Conservation (phyloP, 2,329 filamentous ascomycete species). For the Aschersonia sp. region DNA sequence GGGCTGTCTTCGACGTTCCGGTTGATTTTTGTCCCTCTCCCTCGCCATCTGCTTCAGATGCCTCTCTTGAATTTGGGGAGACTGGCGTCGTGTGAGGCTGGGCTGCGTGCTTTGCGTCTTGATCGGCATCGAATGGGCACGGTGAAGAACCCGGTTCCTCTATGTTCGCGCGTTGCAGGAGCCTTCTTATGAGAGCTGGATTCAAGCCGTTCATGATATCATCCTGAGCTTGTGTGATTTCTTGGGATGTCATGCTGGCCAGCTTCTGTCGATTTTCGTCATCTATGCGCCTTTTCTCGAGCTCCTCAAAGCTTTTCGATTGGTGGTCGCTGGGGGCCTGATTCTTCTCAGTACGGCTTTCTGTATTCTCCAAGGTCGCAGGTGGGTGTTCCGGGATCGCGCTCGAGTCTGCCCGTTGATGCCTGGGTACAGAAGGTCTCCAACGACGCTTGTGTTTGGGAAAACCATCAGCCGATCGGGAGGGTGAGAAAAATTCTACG, state of each 20-base stretch:
- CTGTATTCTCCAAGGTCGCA: conserved; percentile 1
- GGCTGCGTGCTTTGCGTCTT: not conserved
- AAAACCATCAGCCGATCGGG: conserved; percentile 50
- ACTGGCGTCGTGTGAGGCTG: too few species aligned
- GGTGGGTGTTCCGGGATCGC: conserved; percentile 1
- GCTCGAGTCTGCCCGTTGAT: conserved; percentile 21
- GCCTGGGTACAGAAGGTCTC: conserved; percentile 65
- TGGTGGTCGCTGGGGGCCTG: not conserved
- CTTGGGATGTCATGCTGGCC: conserved; percentile 61
- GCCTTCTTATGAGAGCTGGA: conserved; percentile 57
- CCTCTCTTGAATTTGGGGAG: not conserved
- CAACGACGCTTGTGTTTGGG: conserved; percentile 74
- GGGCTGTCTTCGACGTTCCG: not conserved
- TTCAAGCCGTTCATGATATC: conserved; percentile 72
- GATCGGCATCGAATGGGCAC: conserved; percentile 25
- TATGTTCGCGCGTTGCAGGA: conserved; percentile 64
- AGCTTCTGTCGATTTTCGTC: conserved; percentile 65
- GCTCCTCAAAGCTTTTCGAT: conserved; percentile 20
- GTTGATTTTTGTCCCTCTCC: not conserved
- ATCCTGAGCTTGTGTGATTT: conserved; percentile 66
- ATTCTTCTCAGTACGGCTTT: not conserved
- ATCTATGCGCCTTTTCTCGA: conserved; percentile 62
- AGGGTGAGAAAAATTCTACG: conserved; percentile 38
- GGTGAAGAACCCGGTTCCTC: conserved; percentile 37
- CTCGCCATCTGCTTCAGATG: not conserved